Base-by-base conservation (phyloP, 1,139 yeast genomes). In the Blastobotrys ciferrii region DNA sequence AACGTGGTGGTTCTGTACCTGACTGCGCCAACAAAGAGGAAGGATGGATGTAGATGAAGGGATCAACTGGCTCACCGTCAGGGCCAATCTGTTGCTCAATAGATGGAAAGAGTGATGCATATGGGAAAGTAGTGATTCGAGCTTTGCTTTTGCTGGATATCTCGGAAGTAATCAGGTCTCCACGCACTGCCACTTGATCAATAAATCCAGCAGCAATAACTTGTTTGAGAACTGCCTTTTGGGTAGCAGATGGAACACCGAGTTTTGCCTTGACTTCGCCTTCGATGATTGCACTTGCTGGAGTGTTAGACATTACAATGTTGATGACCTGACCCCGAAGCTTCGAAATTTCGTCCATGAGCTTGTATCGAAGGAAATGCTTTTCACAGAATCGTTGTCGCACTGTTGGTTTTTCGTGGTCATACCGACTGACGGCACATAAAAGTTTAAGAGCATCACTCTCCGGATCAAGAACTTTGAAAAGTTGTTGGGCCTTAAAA, bases 191-290 rank as follows among this genome's bases (percentile, higher is more conserved):
- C 15, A 92, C 78, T 62, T 87, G 96, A 64, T 94, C 98, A 43
- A 92, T 75, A 60, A 87, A 94, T 0, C 98, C 98, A 0, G 97
- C 84, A 2, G 96, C 80, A 7, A 92, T 73, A 82, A 94, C 91
- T 66, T 94, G 98, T 62, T 89, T 91, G 56, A 94, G 70, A 1
- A 95, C 85, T 47, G 81, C 77, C 9, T 88, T 64, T 69, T 94
- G 98, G 13, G 69, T 65, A 43, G 78, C 76, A 7, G 75, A 67
- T 0, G 98, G 98, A 7, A 87, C 80, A 0, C 75, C 78, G 25
- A 88, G 70, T 60, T 81, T 84, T n/a, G 52, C 53, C 55, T 79
- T 58, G 6, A 81, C 80, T n/a, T 71, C 75, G 5, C 70, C 67
- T 1, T 64, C 58, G 1, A 75, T 69, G 0, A 75, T 73, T 0